Evolutionary conservation across 2,329 filamentous ascomycete genomes (phyloP).

Genomic region (Fusarium sambucinum): DNA sequence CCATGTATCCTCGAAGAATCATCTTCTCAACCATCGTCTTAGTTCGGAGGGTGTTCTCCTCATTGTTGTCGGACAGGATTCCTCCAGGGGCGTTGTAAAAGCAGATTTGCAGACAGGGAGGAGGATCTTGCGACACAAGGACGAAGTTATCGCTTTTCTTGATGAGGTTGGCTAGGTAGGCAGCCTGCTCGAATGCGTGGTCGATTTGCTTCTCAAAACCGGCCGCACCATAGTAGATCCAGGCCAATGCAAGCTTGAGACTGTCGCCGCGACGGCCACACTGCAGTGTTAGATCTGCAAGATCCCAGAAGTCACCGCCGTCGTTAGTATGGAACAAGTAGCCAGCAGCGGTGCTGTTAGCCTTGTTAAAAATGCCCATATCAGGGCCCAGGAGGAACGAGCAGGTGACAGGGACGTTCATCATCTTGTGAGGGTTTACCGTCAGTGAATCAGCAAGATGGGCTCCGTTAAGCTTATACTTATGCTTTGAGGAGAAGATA

Average conservation of each 20-base stretch:
- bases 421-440: conserved; percentile 97
- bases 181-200: conserved; percentile 77
- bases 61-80: conserved; percentile 56
- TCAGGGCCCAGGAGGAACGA: conserved; percentile 87
- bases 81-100: conserved; percentile 82
- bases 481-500: conserved; percentile 77
- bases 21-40: conserved; percentile 62
- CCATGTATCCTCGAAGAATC: conserved; percentile 67
- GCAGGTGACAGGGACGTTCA: conserved; percentile 90
- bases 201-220: conserved; percentile 81
- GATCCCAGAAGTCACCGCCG: conserved; percentile 78
- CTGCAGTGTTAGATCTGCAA: conserved; percentile 93
- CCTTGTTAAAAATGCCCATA: conserved; percentile 79
- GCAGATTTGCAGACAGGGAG: conserved; percentile 93
- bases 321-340: conserved; percentile 80
- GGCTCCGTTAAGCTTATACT: conserved; percentile 74
- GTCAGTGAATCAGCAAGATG: conserved; percentile 84
- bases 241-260: conserved; percentile 87
- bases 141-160: conserved; percentile 69
- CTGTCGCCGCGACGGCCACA: conserved; percentile 89
- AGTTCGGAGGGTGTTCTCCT: conserved; percentile 64
- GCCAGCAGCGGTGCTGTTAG: conserved; percentile 87
- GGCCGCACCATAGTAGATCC: conserved; percentile 86
- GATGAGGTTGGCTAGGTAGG: conserved; percentile 74
- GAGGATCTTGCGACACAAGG: conserved; percentile 79